Evolutionary conservation across 257 asterid genomes (phyloP).

Genomic region (Gardenia jasminoides): DNA sequence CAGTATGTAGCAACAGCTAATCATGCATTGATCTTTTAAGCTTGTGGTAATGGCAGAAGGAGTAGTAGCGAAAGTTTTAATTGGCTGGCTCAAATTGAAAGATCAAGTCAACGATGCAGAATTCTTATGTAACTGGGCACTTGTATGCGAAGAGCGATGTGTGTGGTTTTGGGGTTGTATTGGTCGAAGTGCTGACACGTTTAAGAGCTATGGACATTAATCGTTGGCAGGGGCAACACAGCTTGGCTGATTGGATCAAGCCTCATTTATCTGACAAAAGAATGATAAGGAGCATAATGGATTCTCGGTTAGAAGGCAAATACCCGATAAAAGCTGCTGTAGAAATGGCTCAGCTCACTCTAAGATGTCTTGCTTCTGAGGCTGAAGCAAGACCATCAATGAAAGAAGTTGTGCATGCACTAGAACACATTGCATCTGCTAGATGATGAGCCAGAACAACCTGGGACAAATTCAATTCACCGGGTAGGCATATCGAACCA

Average conservation of each 20-base stretch:
- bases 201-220: conserved; percentile 48
- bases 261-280: conserved; percentile 52
- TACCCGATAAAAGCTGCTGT: conserved; percentile 56
- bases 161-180: conserved; percentile 65
- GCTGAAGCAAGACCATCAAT: no score
- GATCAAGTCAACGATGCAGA: conserved; percentile 1
- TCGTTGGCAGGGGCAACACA: conserved; percentile 49
- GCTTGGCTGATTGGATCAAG: conserved; percentile 64
- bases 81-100: background rate
- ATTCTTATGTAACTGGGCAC: conserved; percentile 40
- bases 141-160: conserved; percentile 68
- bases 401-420: no score
- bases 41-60: no score
- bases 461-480: no score
- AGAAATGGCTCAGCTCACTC: conserved; percentile 47
- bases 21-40: background rate
- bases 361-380: no score
- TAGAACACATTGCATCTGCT: background rate
- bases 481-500: no score
- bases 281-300: conserved; percentile 58
- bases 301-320: conserved; percentile 52
- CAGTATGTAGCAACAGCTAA: conserved; percentile 68
- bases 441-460: no score
- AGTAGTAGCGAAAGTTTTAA: no score
- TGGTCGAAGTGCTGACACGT: conserved; percentile 69